A percentile compares a stretch with the other conserved stretches of the same genome.
These are phyloP conservation scores for Phylloporus scabripes DNA, from an alignment of 768 basidiomycete genomes.

Conservation along the genomic window DNA sequence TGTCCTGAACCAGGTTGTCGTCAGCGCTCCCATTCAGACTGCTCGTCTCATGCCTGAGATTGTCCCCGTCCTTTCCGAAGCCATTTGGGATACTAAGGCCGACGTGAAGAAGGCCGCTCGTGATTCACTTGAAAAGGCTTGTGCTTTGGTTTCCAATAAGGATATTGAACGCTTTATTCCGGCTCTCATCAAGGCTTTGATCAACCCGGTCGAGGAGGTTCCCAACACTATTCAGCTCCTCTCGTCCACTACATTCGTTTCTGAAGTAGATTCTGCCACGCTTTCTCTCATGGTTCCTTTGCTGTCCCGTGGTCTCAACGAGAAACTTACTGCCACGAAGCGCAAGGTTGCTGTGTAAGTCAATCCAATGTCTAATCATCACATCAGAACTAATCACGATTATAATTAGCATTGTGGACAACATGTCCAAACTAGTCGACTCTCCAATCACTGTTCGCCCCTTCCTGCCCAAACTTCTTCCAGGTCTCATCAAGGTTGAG, in stretches of 20 bases:
- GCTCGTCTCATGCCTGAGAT: conserved; percentile 92
- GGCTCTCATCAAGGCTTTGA: conserved; percentile 94
- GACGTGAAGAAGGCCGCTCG: conserved; percentile 99
- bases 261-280: conserved; percentile 95
- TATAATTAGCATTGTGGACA: conserved; percentile 77
- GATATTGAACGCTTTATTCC: conserved; percentile 96
- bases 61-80: conserved; percentile 89
- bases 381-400: conserved; percentile 13
- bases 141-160: conserved; percentile 95
- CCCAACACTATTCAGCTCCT: conserved; percentile 91
- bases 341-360: conserved; percentile 95
- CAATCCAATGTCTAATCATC: conserved; percentile 3
- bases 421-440: conserved; percentile 98
- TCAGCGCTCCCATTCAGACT: conserved; percentile 74
- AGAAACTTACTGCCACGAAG: conserved; percentile 95
- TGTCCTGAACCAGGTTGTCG: conserved; percentile 82
- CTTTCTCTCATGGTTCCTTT: conserved; percentile 98
- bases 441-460: conserved; percentile 92
- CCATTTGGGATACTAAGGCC: conserved; percentile 98
- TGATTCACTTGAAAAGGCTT: conserved; percentile 89
- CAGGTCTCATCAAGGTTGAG: conserved; percentile 94
- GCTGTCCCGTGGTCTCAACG: conserved; percentile 84
- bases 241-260: conserved; percentile 99
- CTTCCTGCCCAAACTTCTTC: conserved; percentile 93
- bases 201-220: conserved; percentile 99